Conservation (phyloP, 108 stramenopile species). For the Discostella pseudostelligera region DNA sequence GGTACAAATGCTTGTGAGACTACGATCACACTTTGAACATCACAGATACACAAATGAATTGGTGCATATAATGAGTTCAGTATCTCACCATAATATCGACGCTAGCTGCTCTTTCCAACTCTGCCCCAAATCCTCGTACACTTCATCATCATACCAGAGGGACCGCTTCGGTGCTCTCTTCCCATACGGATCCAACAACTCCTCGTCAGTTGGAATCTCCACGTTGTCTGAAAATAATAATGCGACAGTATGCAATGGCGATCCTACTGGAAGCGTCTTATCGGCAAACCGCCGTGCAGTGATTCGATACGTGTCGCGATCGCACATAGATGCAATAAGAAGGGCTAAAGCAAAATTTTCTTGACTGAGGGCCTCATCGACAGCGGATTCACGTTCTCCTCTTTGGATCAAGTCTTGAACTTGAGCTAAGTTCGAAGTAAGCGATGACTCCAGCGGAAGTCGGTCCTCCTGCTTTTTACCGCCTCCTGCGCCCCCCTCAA, state of each 20-base stretch:
- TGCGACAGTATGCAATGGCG: conserved; percentile 71
- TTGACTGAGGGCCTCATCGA: conserved; percentile 57
- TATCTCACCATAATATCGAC: conserved; percentile 8
- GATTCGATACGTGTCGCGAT: conserved; percentile 53
- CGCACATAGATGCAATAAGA: conserved; percentile 74
- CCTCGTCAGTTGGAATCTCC: conserved; percentile 28
- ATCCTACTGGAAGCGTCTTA: conserved; percentile 52
- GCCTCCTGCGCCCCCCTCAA: not conserved
- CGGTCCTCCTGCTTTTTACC: conserved; percentile 15
- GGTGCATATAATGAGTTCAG: too few relatives aligned
- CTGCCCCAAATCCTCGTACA: conserved; percentile 33
- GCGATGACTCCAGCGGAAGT: conserved; percentile 1
- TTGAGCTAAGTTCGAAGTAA: conserved; percentile 20
- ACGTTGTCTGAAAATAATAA: conserved; percentile 70
- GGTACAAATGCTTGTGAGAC: not conserved
- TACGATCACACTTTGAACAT: not conserved
- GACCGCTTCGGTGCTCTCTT: conserved; percentile 8
- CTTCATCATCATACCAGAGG: conserved; percentile 50
- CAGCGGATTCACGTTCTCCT: conserved; percentile 73
- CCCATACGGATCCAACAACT: conserved; percentile 21
- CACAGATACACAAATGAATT: not conserved
- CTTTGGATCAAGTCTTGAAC: conserved; percentile 58
- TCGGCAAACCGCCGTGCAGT: conserved; percentile 61
- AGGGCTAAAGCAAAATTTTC: conserved; percentile 74
- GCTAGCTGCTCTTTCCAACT: conserved; percentile 19